Evolutionary conservation across 108 stramenopile genomes (phyloP), one percentile per base, ranked within the genome.

Genomic region (Pseudonitzschia delicatissima): DNA sequence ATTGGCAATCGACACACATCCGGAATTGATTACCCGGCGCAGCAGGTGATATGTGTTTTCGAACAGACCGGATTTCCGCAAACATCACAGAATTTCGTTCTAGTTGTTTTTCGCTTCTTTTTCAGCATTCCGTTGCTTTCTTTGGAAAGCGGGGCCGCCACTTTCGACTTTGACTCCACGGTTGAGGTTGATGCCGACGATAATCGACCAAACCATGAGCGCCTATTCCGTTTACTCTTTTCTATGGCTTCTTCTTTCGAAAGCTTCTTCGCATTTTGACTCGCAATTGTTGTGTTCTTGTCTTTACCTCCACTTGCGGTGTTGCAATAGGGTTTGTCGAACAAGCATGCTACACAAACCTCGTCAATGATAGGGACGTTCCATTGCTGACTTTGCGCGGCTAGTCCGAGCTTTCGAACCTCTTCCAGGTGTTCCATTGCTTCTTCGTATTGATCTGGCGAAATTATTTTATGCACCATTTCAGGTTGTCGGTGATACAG

Each of bases 351-450:
- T 8, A 62, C 50, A 45, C 73, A 74, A 5, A 35, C 73, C n/a
- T 68, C 57, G 15, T 57, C 64, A 23, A 65, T 73, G 27, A 48
- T 8, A 20, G 66, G 66, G 13, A 66, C 34, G 29, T 53, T 64
- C 66, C 66, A 67, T 47, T 74, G 53, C 7, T 47, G 50, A 29
- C 36, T 62, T 47, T 67, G 64, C 9, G 59, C 50, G 9, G 66
- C 51, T 5, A 67, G 27, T 2, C 48, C 45, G 21, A 74, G 37
- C 27, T 74, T 74, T 61, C 73, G 58, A 7, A 64, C 39, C 28
- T 74, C 31, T n/a, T 74, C 64, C 42, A 74, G 27, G 36, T 74
- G 66, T n/a, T 74, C 73, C 66, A 74, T 74, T 0, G 73, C 73
- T 60, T 67, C 21, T 42, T 62, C 57, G 50, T 66, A 74, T 15